Base-by-base conservation (phyloP, 139 green algal genomes). In the Parachlorella kessleri region DNA sequence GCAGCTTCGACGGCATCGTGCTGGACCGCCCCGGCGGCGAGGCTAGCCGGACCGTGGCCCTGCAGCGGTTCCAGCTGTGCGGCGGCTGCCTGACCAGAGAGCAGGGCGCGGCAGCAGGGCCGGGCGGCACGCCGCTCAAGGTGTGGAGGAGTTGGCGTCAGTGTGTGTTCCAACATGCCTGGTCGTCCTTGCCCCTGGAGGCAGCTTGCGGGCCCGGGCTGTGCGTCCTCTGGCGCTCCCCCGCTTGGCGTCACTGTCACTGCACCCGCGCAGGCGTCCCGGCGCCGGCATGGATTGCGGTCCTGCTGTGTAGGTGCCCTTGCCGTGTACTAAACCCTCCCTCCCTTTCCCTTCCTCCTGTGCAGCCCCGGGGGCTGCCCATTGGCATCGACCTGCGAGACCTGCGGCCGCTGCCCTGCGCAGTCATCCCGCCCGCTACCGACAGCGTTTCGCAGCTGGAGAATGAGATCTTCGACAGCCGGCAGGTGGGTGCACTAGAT, bases 401-500 rank as follows among this genome's bases (percentile, higher is more conserved):
- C 28, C 82, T 92, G 70, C 41, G 75, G 41, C 26, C 71, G 30
- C 40, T 66, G 28, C 69, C 73, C 65, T 83, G 80, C 30, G 69
- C 72, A 55, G 10, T 35, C 55, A 84, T 92, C 36, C 79, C 82
- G 3, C 39, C 73, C 28, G 76, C 59, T 32, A 48, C 76, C 28
- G 89, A 95, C 79, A 64, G 70, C 1, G 91, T 94, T 79, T 68
- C 79, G 3, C 84, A 93, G 55, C 90, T 97, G 76, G 88, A 94
- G 67, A 94, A 80, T 78, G 96, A 99, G 85, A 97, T 98, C 81
- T 99, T 99, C 85, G 94, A 99, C 85, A 98, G 95, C 6, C 89
- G 96, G 9, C 91, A 97, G 88, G 90, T 91, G 66, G 6, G 79
- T 36, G 9, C 14, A 6, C n/a, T 32, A 48, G 41, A 14, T 9